Base-by-base conservation (phyloP, 768 basidiomycete species). In the Suillus luteus region DNA sequence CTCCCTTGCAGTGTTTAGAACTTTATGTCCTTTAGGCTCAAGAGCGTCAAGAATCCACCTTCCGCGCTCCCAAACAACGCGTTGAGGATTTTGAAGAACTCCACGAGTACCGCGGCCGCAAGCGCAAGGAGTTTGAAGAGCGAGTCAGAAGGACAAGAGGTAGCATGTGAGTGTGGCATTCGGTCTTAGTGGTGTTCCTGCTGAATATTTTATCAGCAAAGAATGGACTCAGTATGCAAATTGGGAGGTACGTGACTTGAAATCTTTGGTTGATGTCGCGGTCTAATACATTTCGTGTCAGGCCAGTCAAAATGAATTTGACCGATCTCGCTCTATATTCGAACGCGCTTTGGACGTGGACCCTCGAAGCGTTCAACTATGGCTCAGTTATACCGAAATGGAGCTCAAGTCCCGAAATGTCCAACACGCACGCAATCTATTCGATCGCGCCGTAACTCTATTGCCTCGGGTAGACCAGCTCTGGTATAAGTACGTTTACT, bases 401-500 rank as follows among this genome's bases (percentile, higher is more conserved):
- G 97, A 99, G 76, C 85, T 99, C 68, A 99, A 99, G 78, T 91
- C 93, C 6, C 92, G 97, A 66, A 99, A 99, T 71, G 93, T 99
- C 60, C 92, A 96, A 71, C 97, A 99, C 69, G 90, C 97, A 0
- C 90, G 97, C 59, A 99, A 99, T 77, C 84, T 99, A 27, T 99
- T 93, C 75, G 97, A 99, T 80, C 88, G 97, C 67, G 95, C 95
- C 2, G 95, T 99, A 66, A 99, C 96, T 6, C 84, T 99, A 1
- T 88, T 99, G 31, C 97, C 97, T 11, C 90, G 97, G 52, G 89
- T 99, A 57, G 96, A 99, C 75, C 92, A 96, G 72, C 84, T 99
- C 8, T 99, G 97, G 97, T 99, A 99, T 85, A 98, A 98, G 76
- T 99, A 98, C 62, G 96, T 99, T 64, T 98, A 97, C 77, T 86